phyloP scores from a whole-genome alignment of 345 rosid genomes.

The Dovyalis caffra region DNA sequence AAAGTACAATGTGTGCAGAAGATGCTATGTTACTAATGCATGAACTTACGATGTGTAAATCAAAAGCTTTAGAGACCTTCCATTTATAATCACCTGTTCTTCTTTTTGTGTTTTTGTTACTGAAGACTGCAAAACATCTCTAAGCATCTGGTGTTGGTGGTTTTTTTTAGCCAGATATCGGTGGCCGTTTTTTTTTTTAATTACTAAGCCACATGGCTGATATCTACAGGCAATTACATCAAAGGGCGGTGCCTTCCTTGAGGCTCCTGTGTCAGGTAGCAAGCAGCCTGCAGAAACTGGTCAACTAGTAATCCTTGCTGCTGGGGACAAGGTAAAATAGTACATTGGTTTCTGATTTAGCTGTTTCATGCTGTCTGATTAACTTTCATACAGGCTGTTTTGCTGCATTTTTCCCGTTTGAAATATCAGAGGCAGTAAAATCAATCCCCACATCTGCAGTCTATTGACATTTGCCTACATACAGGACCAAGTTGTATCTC shows the following conservation, averaged over 20 bases:
- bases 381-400: neutral
- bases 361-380: neutral
- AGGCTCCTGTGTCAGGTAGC: slow-evolving; percentile 98
- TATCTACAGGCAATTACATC: slow-evolving; percentile 61
- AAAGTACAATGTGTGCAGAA: neutral
- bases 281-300: slow-evolving; percentile 98
- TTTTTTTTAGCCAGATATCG: neutral
- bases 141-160: neutral
- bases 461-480: neutral
- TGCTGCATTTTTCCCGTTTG: neutral
- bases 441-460: neutral
- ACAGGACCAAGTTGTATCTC: neutral
- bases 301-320: slow-evolving; percentile 86
- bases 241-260: slow-evolving; percentile 77
- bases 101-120: neutral
- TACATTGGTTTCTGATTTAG: neutral
- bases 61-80: neutral
- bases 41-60: neutral
- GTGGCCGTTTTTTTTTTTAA: neutral
- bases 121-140: neutral
- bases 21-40: neutral
- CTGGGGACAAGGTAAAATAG: slow-evolving; percentile 77
- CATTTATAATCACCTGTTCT: too few species aligned
- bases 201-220: neutral
- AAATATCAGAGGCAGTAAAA: neutral